These are phyloP conservation scores for Davidsoniella virescens DNA, from an alignment of 2,329 filamentous ascomycete species.

Conservation along the genomic window DNA sequence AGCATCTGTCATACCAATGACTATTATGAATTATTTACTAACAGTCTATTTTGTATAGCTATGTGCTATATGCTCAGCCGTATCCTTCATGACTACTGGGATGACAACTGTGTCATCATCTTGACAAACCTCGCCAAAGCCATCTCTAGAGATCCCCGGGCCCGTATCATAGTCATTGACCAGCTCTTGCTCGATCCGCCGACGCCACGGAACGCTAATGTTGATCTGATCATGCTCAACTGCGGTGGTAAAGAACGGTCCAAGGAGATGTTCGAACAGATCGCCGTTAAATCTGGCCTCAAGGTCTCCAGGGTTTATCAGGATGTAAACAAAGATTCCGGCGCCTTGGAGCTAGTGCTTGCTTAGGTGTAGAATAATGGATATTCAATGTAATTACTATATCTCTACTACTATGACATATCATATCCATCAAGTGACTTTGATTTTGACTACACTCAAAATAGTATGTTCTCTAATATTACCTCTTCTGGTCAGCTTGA, in stretches of 20 bases:
- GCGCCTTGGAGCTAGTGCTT: slow-evolving; percentile 1
- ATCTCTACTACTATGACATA: too few species aligned
- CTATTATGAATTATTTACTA: too few species aligned
- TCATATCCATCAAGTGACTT: too few species aligned
- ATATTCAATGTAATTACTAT: too few species aligned
- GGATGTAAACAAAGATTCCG: not conserved
- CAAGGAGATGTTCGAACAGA: slow-evolving; percentile 16
- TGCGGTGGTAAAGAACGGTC: slow-evolving; percentile 22
- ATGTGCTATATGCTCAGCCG: slow-evolving; percentile 23
- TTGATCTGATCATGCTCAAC: slow-evolving; percentile 21
- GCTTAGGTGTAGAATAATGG: too few species aligned
- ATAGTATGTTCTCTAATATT: too few species aligned
- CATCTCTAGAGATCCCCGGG: slow-evolving; percentile 17
- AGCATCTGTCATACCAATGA: not conserved
- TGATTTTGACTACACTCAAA: too few species aligned
- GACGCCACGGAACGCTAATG: slow-evolving; percentile 15
- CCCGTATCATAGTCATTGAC: slow-evolving; percentile 20
- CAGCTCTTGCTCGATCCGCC: slow-evolving; percentile 19
- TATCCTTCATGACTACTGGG: slow-evolving; percentile 24
- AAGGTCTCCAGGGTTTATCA: slow-evolving; percentile 15
- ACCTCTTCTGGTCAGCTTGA: too few species aligned
- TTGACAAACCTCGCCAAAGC: slow-evolving; percentile 16
- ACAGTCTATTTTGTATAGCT: slow-evolving; percentile 14
- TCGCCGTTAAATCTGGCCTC: slow-evolving; percentile 18
- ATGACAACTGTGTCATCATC: slow-evolving; percentile 18